Evolutionary conservation across 805 yeast species (phyloP).

Genomic region (Saccharomycopsis babjevae): DNA sequence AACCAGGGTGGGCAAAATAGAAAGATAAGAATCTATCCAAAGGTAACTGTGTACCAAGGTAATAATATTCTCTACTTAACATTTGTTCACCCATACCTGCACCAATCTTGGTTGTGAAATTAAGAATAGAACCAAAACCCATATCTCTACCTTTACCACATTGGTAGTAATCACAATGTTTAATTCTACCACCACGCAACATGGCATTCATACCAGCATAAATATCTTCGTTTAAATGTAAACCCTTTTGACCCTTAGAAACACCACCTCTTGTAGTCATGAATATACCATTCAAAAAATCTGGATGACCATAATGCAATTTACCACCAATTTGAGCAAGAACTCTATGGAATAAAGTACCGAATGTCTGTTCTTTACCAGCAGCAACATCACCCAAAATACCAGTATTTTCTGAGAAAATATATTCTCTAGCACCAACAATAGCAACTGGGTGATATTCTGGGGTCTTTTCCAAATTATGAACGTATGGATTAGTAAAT

Average conservation of each 20-base stretch:
- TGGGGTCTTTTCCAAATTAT: constrained; percentile 39
- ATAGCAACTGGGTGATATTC: constrained; percentile 64
- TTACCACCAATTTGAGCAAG: constrained; percentile 91
- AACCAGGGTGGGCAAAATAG: constrained; percentile 95
- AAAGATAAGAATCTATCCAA: constrained; percentile 84
- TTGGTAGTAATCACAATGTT: constrained; percentile 92
- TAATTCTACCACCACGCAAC: constrained; percentile 84
- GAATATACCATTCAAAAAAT: constrained; percentile 77
- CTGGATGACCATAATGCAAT: constrained; percentile 94
- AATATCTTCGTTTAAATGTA: constrained; percentile 89
- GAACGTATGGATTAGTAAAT: constrained; percentile 44
- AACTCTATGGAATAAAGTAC: constrained; percentile 89
- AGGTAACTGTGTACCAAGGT: constrained; percentile 81
- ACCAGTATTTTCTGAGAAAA: constrained; percentile 88
- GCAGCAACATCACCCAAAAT: constrained; percentile 94
- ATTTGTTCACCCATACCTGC: constrained; percentile 99
- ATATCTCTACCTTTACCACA: constrained; percentile 96
- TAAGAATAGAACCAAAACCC: constrained; percentile 85
- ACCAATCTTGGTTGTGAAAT: constrained; percentile 92
- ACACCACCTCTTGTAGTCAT: constrained; percentile 96
- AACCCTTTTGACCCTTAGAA: constrained; percentile 88
- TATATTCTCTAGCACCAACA: constrained; percentile 90
- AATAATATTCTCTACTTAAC: constrained; percentile 83
- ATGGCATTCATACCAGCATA: constrained; percentile 92
- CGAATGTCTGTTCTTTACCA: constrained; percentile 95